A percentile compares a stretch with the other conserved stretches of the same genome.
Conservation (phyloP, 108 stramenopile species). For the Phaeodactylum tricornutum region DNA sequence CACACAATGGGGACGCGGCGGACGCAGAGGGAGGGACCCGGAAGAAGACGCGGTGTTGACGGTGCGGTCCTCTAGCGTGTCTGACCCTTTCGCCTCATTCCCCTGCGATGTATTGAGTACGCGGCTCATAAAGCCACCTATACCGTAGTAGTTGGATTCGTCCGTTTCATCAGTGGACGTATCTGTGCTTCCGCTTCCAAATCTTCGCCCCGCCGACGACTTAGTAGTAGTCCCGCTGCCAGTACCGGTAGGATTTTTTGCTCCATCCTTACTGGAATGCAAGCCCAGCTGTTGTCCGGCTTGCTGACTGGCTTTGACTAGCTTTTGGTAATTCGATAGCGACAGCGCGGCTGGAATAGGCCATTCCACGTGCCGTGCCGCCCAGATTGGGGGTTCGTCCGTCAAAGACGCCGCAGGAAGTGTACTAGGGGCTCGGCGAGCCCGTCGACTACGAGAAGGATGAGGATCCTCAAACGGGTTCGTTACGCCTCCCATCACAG, state of each 20-base stretch:
- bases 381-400: slow-evolving; percentile 52
- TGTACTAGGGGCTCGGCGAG: too few species aligned
- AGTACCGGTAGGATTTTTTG: background rate
- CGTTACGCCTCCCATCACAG: too few species aligned
- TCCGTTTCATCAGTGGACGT: slow-evolving; percentile 11
- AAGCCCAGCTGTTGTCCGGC: slow-evolving; percentile 40
- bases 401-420: too few species aligned
- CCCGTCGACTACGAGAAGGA: too few species aligned
- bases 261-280: slow-evolving; percentile 9
- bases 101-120: slow-evolving; percentile 36
- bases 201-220: background rate
- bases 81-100: slow-evolving; percentile 4
- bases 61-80: background rate
- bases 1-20: slow-evolving; percentile 53
- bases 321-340: slow-evolving; percentile 36
- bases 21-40: slow-evolving; percentile 24
- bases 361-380: slow-evolving; percentile 76
- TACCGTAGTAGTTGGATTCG: slow-evolving; percentile 12
- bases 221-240: background rate
- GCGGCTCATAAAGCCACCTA: slow-evolving; percentile 41
- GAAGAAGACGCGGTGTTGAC: background rate
- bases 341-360: slow-evolving; percentile 52
- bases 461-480: too few species aligned
- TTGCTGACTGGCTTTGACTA: slow-evolving; percentile 25
- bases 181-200: slow-evolving; percentile 1